Evolutionary conservation across 1,284 basidiomycete species (phyloP).

Genomic region (Sanghuangporus baumii): DNA sequence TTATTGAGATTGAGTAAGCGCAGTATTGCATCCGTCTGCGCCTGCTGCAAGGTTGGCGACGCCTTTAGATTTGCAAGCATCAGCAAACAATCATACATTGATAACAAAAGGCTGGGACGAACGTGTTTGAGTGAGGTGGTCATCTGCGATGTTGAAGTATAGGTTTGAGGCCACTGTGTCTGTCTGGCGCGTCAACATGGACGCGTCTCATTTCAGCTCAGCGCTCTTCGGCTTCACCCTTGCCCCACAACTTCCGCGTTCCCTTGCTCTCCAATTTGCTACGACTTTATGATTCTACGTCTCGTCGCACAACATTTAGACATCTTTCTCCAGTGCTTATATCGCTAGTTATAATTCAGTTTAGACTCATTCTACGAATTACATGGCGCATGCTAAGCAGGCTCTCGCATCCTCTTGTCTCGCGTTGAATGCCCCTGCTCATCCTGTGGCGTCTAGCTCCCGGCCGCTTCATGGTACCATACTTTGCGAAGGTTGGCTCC

Average conservation of each 20-base stretch:
- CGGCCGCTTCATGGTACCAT: slow-evolving; percentile 23
- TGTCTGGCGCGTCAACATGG: neutral
- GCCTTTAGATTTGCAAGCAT: neutral
- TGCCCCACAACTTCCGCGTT: neutral
- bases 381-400: neutral
- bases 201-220: neutral
- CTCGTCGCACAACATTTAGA: too few species aligned
- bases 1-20: slow-evolving; percentile 58
- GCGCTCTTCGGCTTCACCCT: neutral
- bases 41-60: slow-evolving; percentile 51
- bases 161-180: neutral
- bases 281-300: neutral
- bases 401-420: slow-evolving; percentile 3
- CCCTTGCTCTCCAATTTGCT: neutral
- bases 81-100: neutral
- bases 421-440: slow-evolving; percentile 11
- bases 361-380: neutral
- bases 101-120: neutral
- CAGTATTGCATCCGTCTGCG: slow-evolving; percentile 73
- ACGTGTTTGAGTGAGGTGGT: slow-evolving; percentile 8
- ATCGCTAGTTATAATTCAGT: neutral
- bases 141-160: neutral
- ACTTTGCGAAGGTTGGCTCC: slow-evolving; percentile 65
- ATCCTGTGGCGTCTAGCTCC: neutral
- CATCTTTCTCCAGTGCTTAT: too few species aligned